Evolutionary conservation across 495 filamentous ascomycete genomes (phyloP), one percentile per base, ranked within the genome.

Genomic region (Neurospora pannonica): DNA sequence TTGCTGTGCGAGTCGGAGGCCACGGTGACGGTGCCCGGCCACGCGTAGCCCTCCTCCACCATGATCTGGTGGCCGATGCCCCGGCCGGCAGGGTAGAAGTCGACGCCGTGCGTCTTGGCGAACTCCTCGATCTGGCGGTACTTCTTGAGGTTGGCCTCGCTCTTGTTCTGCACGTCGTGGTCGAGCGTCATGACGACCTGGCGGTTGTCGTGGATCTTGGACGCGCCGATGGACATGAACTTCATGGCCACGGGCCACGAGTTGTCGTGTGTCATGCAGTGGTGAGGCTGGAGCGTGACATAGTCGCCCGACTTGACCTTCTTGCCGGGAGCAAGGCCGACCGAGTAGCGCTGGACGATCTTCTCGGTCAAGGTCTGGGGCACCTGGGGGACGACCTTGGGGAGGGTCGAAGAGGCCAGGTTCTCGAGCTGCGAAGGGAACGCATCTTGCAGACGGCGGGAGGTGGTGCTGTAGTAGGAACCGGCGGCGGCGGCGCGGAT

Each of bases 221-320:
- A 85, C 1, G 94, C 94, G n/a, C 94, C 94, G 70, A 97, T 95
- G 1, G 89, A 90, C 89, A 93, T 92, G 85, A 94, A 97, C 82
- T 99, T 97, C 67, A 87, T 78, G 0, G 92, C 91, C 0, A 97
- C 91, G 1, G 95, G 93, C 91, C 91, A 97, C 0, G 90, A 90
- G 83, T 99, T 98, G 82, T 99, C 96, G 83, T 99, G 95, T 0
- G 94, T 95, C 90, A 97, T 96, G 84, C 92, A 92, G 34, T 86
- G 85, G 74, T 92, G 87, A 6, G 93, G 93, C 21, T 87, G 83
- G 38, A 97, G 86, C 0, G 89, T 93, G 70, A 98, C 89, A 86
- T 95, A 97, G 86, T 97, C 94, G 74, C 94, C 94, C 9, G 88
- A 84, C 74, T 85, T 86, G 73, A 95, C 92, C 37, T 85, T 83